Evolutionary conservation across 768 basidiomycete species (phyloP).

Genomic region (Russula sp.): DNA sequence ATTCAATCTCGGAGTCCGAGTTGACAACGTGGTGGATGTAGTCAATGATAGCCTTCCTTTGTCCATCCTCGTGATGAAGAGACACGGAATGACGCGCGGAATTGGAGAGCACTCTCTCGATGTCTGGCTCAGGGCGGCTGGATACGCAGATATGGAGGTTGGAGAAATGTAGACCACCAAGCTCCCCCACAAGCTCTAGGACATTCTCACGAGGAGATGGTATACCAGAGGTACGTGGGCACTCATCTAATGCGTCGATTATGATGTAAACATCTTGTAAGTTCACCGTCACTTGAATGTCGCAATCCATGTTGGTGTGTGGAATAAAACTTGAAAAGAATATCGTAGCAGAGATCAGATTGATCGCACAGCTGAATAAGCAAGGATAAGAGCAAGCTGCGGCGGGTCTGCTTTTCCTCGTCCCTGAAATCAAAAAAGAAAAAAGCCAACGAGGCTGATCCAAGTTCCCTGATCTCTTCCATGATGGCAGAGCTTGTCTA

Average conservation of each 20-base stretch:
- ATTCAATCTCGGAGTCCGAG: not conserved
- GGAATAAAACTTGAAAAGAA: not conserved
- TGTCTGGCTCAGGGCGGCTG: not conserved
- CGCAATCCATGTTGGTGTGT: not conserved
- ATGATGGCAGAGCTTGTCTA: no score
- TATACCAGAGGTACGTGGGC: not conserved
- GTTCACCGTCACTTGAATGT: not conserved
- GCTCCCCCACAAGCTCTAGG: not conserved
- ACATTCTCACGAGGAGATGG: not conserved
- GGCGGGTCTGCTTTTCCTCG: not conserved
- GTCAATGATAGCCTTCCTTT: not conserved
- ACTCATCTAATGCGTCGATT: not conserved
- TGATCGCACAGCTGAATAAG: not conserved
- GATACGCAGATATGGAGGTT: not conserved
- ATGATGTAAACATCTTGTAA: not conserved
- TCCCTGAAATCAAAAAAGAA: conserved; percentile 1
- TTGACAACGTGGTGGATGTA: not conserved
- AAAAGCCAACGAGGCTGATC: not conserved
- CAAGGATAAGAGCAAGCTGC: not conserved
- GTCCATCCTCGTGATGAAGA: not conserved
- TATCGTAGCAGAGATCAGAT: not conserved
- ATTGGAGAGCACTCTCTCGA: no score
- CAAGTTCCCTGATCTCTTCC: no score
- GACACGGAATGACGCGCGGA: not conserved
- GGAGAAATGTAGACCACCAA: not conserved